These are phyloP conservation scores for Trichoderma sp. DNA, from an alignment of 2,329 filamentous ascomycete species.

Conservation along the genomic window DNA sequence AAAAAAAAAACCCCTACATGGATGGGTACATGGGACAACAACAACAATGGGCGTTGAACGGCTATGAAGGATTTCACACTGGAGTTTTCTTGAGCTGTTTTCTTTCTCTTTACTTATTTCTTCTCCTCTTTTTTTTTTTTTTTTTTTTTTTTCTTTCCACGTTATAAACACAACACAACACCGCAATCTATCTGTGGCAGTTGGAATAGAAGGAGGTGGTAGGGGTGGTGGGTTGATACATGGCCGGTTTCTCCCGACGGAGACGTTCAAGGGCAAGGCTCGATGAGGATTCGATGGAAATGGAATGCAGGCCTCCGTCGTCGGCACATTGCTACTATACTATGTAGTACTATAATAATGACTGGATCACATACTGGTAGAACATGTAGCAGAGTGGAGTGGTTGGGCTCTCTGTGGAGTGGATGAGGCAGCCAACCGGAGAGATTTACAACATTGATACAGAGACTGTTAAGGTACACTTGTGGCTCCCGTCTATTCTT, in stretches of 20 bases:
- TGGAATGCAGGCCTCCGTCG: background rate
- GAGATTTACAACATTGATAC: background rate
- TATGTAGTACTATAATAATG: background rate
- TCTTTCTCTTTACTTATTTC: background rate
- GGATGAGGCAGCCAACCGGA: background rate
- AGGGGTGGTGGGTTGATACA: background rate
- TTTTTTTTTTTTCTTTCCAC: background rate
- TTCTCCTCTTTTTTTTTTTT: background rate
- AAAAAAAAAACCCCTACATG: constrained; percentile 22
- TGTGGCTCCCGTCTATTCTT: background rate
- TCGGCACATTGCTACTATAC: background rate
- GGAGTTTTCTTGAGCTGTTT: constrained; percentile 39
- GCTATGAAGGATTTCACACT: constrained; percentile 39
- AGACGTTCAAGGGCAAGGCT: background rate
- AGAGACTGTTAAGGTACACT: background rate
- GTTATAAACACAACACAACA: background rate
- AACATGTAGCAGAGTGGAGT: background rate
- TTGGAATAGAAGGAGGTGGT: background rate
- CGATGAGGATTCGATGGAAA: background rate
- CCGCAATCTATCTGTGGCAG: background rate
- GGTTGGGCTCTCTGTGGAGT: background rate
- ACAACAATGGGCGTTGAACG: constrained; percentile 35
- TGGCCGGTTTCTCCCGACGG: background rate
- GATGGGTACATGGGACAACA: constrained; percentile 30
- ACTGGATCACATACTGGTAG: background rate